Evolutionary conservation across 441 rosid genomes (phyloP).

Genomic region (Gossypium aridum): DNA sequence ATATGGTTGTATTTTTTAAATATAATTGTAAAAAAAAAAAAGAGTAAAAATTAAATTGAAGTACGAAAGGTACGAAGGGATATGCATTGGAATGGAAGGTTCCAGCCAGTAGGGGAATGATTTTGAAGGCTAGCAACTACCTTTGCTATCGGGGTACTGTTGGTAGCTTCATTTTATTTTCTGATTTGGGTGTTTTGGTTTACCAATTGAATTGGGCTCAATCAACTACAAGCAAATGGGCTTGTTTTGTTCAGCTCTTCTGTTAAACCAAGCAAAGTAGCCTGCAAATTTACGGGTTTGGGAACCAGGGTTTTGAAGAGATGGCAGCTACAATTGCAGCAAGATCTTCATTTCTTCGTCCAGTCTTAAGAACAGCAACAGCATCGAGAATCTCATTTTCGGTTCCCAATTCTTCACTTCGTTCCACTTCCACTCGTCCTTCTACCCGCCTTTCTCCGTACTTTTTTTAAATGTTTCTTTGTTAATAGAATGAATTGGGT

Average conservation of each 20-base stretch:
- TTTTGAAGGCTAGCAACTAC: no score
- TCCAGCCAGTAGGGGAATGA: no score
- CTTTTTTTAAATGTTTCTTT: not conserved
- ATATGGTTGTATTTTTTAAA: no score
- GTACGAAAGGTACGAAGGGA: no score
- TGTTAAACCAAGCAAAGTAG: not conserved
- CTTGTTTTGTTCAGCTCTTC: not conserved
- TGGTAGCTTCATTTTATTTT: no score
- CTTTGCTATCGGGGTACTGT: no score
- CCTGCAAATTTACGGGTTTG: not conserved
- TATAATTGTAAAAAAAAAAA: no score
- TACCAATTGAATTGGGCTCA: not conserved
- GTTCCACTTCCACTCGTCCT: not conserved
- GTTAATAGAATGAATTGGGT: not conserved
- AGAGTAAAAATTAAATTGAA: no score
- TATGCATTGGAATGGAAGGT: no score
- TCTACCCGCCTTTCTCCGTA: constrained; percentile 17
- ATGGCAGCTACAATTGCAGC: constrained; percentile 44
- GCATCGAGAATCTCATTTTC: constrained; percentile 19
- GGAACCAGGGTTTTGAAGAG: constrained; percentile 23
- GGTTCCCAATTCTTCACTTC: constrained; percentile 13
- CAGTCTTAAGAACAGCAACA: constrained; percentile 18
- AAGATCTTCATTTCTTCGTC: constrained; percentile 36
- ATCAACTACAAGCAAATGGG: not conserved
- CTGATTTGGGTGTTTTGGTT: no score